These are phyloP conservation scores for Metarhizium brunneum DNA, from an alignment of 2,329 filamentous ascomycete genomes.

Conservation along the genomic window DNA sequence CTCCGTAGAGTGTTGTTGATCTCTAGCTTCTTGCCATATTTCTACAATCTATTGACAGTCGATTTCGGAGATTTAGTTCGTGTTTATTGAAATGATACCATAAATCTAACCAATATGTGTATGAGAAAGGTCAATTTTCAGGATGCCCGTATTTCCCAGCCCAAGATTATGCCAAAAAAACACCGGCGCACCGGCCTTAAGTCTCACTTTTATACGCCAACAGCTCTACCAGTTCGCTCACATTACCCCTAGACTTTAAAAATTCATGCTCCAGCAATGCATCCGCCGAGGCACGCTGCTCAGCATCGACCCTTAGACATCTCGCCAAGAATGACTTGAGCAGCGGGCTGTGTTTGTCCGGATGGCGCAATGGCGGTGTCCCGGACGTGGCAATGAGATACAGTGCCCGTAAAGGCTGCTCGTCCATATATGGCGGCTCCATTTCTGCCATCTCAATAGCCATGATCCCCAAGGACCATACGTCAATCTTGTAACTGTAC, in stretches of 20 bases:
- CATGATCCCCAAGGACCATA: constrained; percentile 98
- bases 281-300: constrained; percentile 79
- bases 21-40: too few relatives aligned
- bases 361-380: constrained; percentile 90
- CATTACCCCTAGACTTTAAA: not conserved
- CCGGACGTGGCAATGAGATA: constrained; percentile 96
- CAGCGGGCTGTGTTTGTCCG: constrained; percentile 92
- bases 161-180: too few relatives aligned
- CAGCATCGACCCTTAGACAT: constrained; percentile 90
- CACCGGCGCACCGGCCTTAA: not conserved
- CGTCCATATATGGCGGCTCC: constrained; percentile 92
- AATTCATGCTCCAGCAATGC: constrained; percentile 66
- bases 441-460: constrained; percentile 99
- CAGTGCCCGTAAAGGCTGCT: constrained; percentile 89
- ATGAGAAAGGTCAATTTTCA: too few relatives aligned
- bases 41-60: too few relatives aligned
- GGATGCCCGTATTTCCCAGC: too few relatives aligned
- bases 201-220: constrained; percentile 67
- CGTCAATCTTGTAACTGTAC: constrained; percentile 93
- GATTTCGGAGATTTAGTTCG: too few relatives aligned
- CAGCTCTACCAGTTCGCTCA: constrained; percentile 44
- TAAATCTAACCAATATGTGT: too few relatives aligned
- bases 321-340: constrained; percentile 92
- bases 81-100: too few relatives aligned
- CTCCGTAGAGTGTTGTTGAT: too few relatives aligned